phyloP scores from a whole-genome alignment of 768 basidiomycete genomes.

The Leccinum ochraceum region DNA sequence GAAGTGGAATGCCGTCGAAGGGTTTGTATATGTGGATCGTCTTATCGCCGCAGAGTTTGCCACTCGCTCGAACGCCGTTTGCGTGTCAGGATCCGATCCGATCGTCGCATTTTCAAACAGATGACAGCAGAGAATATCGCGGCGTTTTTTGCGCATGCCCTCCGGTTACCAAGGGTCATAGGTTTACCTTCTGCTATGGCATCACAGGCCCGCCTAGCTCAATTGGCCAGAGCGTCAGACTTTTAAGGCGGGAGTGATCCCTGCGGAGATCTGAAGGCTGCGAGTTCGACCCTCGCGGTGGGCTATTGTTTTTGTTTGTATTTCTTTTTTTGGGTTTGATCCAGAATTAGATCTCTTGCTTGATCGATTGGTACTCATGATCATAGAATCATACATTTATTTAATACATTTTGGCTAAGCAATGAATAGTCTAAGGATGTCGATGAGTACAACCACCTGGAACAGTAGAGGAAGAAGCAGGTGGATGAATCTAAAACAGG shows the following conservation, averaged over 20 bases:
- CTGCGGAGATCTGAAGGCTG: slow-evolving; percentile 67
- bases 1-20: slow-evolving; percentile 11
- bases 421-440: slow-evolving; percentile 23
- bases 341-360: not conserved
- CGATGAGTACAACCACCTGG: slow-evolving; percentile 16
- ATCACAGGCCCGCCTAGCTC: slow-evolving; percentile 53
- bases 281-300: slow-evolving; percentile 86
- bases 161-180: not conserved
- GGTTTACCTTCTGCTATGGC: not conserved
- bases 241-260: slow-evolving; percentile 36
- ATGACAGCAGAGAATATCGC: not conserved
- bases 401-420: slow-evolving; percentile 19
- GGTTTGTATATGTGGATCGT: not conserved
- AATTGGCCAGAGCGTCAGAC: slow-evolving; percentile 66
- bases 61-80: slow-evolving; percentile 5
- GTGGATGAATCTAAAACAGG: slow-evolving; percentile 11
- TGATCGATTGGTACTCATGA: not conserved
- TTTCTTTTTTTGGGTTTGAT: not conserved
- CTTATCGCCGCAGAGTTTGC: slow-evolving; percentile 9
- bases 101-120: not conserved
- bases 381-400: slow-evolving; percentile 4
- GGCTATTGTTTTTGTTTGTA: slow-evolving; percentile 44
- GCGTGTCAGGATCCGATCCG: slow-evolving; percentile 2
- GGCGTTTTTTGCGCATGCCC: not conserved
- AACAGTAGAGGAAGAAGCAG: slow-evolving; percentile 17